These are phyloP conservation scores for Lablab purpureus DNA, from an alignment of 306 rosid genomes.

Conservation along the genomic window DNA sequence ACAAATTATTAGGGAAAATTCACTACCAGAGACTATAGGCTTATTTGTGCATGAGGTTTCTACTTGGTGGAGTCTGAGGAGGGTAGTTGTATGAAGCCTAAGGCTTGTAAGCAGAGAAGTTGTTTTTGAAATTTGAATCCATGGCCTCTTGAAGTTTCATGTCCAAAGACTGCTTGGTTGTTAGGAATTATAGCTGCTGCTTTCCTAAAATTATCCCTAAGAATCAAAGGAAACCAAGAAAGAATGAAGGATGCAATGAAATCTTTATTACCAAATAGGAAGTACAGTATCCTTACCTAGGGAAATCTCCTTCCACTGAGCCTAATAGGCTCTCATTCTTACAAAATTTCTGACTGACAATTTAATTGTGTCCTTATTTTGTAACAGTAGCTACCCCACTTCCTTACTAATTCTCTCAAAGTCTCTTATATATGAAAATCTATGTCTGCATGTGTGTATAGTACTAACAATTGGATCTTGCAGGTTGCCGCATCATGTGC, in stretches of 20 bases:
- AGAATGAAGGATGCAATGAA: not conserved
- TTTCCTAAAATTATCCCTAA: no score
- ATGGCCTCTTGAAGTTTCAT: not conserved
- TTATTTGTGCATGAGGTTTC: not conserved
- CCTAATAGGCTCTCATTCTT: not conserved
- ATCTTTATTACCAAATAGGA: not conserved
- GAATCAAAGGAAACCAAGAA: not conserved
- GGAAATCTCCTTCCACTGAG: not conserved
- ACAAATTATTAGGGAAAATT: not conserved
- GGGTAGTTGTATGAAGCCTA: not conserved
- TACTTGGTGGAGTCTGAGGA: not conserved
- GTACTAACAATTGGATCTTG: conserved; percentile 47
- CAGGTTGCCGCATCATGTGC: conserved; percentile 91
- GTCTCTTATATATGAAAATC: not conserved
- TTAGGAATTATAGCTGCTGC: no score
- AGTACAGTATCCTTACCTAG: not conserved
- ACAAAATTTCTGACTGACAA: not conserved
- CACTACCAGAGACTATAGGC: not conserved
- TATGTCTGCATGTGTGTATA: not conserved
- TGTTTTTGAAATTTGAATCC: not conserved
- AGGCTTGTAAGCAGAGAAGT: not conserved
- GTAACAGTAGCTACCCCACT: not conserved
- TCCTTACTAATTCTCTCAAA: not conserved
- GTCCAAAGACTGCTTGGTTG: not conserved
- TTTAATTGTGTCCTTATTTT: no score